Evolutionary conservation across 202 grass and related monocot species (phyloP).

Genomic region (Digitaria exilis): DNA sequence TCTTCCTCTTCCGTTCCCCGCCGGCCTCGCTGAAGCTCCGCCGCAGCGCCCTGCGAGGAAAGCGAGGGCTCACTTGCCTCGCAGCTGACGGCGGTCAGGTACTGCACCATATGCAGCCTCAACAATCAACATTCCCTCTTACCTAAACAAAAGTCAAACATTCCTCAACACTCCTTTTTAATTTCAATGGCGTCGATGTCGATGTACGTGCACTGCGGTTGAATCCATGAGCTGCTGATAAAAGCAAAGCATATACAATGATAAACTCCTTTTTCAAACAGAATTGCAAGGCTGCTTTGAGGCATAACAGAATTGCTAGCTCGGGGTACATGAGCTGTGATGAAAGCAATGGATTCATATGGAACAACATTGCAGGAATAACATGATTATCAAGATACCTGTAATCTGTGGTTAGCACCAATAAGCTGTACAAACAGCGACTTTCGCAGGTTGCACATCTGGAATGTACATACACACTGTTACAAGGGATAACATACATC

Average conservation of each 20-base stretch:
- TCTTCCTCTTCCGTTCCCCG: no score
- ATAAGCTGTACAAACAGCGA: background rate
- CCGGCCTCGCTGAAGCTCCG: no score
- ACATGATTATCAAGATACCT: background rate
- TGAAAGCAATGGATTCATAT: background rate
- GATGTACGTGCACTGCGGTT: background rate
- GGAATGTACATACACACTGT: constrained; percentile 14
- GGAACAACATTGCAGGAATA: background rate
- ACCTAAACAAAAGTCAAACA: no score
- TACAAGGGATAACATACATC: constrained; percentile 22
- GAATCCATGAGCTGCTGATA: background rate
- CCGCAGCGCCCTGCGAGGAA: no score
- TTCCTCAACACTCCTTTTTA: no score
- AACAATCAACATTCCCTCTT: no score
- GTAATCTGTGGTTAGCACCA: background rate
- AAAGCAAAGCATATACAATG: background rate
- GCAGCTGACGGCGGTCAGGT: no score
- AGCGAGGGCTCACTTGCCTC: no score
- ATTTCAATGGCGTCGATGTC: background rate
- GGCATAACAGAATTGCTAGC: background rate
- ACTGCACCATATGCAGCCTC: no score
- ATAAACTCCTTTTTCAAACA: background rate
- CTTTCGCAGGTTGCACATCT: background rate
- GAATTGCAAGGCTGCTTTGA: background rate
- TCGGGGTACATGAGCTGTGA: background rate